Conservation (phyloP, 2,329 filamentous ascomycete species). For the Fonsecaea erecta region DNA sequence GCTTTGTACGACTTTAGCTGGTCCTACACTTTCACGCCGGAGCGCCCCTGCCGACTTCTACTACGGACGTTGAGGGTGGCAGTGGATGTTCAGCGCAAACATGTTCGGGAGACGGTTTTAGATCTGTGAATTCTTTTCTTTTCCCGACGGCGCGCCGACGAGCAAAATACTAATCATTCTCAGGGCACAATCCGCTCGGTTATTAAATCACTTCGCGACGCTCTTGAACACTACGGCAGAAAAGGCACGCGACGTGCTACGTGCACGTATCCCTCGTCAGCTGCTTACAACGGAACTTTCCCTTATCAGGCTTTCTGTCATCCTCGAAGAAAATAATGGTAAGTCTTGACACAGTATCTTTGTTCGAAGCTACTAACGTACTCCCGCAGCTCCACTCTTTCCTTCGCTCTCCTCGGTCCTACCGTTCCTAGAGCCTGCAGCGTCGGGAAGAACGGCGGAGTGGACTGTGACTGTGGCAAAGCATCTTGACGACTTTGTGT, state of each 20-base stretch:
- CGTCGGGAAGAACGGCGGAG: neutral
- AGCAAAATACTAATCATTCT: neutral
- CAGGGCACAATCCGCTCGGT: neutral
- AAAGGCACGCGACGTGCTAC: neutral
- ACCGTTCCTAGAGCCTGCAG: neutral
- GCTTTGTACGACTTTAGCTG: conserved; percentile 1
- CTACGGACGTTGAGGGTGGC: neutral
- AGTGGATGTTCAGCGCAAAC: neutral
- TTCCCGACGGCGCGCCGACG: neutral
- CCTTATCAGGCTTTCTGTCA: neutral
- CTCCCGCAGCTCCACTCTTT: neutral
- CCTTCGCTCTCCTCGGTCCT: conserved; percentile 1
- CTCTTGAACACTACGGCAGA: neutral
- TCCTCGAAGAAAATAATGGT: neutral
- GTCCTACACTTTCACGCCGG: neutral
- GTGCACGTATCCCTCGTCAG: neutral
- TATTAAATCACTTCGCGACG: neutral
- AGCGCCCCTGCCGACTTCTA: neutral
- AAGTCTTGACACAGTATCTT: neutral
- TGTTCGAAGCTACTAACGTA: neutral
- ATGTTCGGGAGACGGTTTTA: neutral
- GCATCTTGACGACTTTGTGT: conserved; percentile 1
- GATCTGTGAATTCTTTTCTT: neutral
- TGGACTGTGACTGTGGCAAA: neutral
- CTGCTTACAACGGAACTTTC: neutral